Percentiles rank a stretch among this genome's conserved stretches.
phyloP scores from a whole-genome alignment of 768 basidiomycete genomes.

The Thelephora ganbajun region DNA sequence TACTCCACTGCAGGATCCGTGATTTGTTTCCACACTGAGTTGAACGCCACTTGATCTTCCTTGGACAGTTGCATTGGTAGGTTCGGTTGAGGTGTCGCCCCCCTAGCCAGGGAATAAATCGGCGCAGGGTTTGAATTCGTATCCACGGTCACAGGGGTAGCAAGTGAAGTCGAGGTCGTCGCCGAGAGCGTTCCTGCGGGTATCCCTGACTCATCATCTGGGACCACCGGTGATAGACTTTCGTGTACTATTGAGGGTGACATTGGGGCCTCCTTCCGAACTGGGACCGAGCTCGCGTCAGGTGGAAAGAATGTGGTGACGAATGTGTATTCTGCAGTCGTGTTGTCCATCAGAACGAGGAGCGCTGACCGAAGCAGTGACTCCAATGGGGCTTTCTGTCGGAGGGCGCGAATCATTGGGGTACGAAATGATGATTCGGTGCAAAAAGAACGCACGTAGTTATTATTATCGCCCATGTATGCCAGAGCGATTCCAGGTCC shows the following conservation, averaged over 20 bases:
- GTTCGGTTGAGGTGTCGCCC: neutral
- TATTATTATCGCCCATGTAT: conserved; percentile 83
- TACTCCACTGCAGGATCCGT: conserved; percentile 88
- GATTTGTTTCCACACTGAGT: conserved; percentile 79
- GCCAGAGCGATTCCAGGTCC: conserved; percentile 72
- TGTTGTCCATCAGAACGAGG: conserved; percentile 90
- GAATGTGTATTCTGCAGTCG: conserved; percentile 85
- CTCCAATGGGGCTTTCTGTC: conserved; percentile 72
- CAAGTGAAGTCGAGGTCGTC: too few relatives aligned
- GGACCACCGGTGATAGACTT: conserved; percentile 9
- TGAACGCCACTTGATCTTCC: conserved; percentile 45
- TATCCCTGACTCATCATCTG: too few relatives aligned
- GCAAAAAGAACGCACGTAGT: conserved; percentile 43
- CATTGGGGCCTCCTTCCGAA: neutral
- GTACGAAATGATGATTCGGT: neutral
- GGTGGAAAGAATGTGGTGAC: conserved; percentile 64
- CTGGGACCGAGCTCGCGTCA: conserved; percentile 11
- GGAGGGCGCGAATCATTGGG: neutral
- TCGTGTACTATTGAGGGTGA: conserved; percentile 1
- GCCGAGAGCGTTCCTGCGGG: too few relatives aligned
- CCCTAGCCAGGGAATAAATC: too few relatives aligned
- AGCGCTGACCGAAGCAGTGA: conserved; percentile 73
- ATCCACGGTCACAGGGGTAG: too few relatives aligned
- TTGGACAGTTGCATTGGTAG: conserved; percentile 22
- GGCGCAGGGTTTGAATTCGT: too few relatives aligned